phyloP scores from a whole-genome alignment of 176 grass and related monocot species.

The Oryza australiensis region DNA sequence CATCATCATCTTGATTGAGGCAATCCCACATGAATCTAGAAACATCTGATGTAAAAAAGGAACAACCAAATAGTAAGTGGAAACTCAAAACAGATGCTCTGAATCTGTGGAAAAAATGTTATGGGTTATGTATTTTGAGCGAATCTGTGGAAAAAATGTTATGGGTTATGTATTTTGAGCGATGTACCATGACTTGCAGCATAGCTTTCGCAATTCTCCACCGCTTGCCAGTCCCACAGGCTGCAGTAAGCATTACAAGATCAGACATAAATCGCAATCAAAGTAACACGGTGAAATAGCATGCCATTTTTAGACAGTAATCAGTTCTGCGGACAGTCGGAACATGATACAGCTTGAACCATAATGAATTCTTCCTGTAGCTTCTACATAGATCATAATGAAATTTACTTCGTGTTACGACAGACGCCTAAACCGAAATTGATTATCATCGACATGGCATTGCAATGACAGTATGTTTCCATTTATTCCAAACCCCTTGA shows the following conservation, averaged over 20 bases:
- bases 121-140: too few species aligned
- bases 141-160: background rate
- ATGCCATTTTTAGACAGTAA: background rate
- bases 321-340: background rate
- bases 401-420: background rate
- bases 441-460: background rate
- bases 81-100: too few species aligned
- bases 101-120: too few species aligned
- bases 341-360: background rate
- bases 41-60: too few species aligned
- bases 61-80: too few species aligned
- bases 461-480: background rate
- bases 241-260: constrained; percentile 26
- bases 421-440: background rate
- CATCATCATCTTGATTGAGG: constrained; percentile 53
- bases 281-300: background rate
- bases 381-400: background rate
- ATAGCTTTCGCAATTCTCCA: constrained; percentile 18
- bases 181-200: constrained; percentile 43
- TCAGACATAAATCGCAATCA: background rate
- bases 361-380: background rate
- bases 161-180: background rate
- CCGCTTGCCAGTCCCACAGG: constrained; percentile 57
- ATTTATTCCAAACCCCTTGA: background rate
- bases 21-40: constrained; percentile 41